Base-by-base conservation (phyloP, 2,329 filamentous ascomycete genomes). In the Fusarium dimerum region DNA sequence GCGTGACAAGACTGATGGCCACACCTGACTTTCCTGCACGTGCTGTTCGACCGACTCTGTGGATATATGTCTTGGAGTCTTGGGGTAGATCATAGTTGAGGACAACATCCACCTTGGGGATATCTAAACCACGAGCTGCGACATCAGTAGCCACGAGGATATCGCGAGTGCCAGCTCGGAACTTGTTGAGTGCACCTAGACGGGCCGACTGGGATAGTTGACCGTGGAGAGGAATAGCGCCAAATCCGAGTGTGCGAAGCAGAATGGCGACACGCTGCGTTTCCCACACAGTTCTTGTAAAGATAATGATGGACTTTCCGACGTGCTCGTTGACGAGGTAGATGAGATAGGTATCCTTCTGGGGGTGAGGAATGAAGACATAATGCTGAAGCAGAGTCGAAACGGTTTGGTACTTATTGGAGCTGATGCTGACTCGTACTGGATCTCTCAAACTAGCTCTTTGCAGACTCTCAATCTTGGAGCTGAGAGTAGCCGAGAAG, bases 71-170 rank as follows among this genome's bases (percentile, higher is more conserved):
- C 73, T 96, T 95, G 63, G 84, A 89, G 71, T 95, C 90, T 29
- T 85, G 82, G 0, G 92, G 90, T 3, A 96, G 74, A 65, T 96
- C 92, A 60, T 87, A 89, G 73, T 96, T 96, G 60, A 96, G 71
- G 3, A 97, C 90, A 0, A 93, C 76, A 60, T 96, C 91, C 12
- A 97, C 92, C n/a, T 85, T 88, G 12, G 92, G 92, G 43, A 97
- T 96, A 76, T 97, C 92, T 7, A 97, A 79, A 79, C 92, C 93
- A 69, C 92, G 86, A 1, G 92, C 90, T 2, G 92, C 92, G n/a
- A 97, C 90, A 69, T 97, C 92, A 0, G 92, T 97, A 11, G 92
- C 92, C 4, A 97, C 89, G 5, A 99, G 82, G 39, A 99, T 93
- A 60, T 95, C 85, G 40, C 92, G 81, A n/a, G 82, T 84, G 8